A percentile compares a stretch with the other conserved stretches of the same genome.
Conservation (phyloP, 1,139 yeast genomes). For the Magnusiomyces fungicola region DNA sequence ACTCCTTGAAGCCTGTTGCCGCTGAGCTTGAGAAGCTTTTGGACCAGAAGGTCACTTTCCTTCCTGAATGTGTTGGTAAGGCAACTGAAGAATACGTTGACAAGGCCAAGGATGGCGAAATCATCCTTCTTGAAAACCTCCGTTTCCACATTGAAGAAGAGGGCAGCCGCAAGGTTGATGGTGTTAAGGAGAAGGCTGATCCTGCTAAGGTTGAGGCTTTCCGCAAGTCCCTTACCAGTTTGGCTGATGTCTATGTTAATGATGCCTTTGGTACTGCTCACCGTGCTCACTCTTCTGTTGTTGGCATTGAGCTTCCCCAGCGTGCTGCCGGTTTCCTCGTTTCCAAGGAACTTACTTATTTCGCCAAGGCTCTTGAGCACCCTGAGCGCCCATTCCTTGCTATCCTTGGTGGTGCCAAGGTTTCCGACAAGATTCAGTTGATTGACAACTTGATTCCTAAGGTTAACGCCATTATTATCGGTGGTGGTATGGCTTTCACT, state of each 20-base stretch:
- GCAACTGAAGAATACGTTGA: constrained; percentile 75
- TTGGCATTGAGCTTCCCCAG: constrained; percentile 86
- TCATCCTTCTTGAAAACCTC: constrained; percentile 85
- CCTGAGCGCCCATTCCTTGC: constrained; percentile 97
- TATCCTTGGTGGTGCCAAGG: constrained; percentile 97
- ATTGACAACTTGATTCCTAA: constrained; percentile 94
- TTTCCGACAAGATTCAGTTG: constrained; percentile 93
- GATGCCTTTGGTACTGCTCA: constrained; percentile 99
- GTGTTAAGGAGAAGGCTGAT: constrained; percentile 84
- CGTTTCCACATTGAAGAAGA: constrained; percentile 97
- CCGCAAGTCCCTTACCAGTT: constrained; percentile 77
- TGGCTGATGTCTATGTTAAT: constrained; percentile 93
- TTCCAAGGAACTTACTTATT: constrained; percentile 92
- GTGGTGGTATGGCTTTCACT: constrained; percentile 99
- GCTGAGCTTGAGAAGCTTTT: constrained; percentile 72
- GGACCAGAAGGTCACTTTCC: constrained; percentile 63
- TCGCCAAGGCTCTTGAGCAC: constrained; percentile 94
- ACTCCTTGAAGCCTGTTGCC: constrained; percentile 87
- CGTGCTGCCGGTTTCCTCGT: constrained; percentile 96
- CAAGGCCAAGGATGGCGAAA: constrained; percentile 60
- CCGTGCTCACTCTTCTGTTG: constrained; percentile 99
- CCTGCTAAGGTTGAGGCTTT: constrained; percentile 72
- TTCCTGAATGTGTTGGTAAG: constrained; percentile 80
- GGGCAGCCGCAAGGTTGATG: constrained; percentile 85
- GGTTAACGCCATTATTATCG: constrained; percentile 85